Conservation (phyloP, 2,329 filamentous ascomycete species). For the Pseudocercospora pini-densiflorae region DNA sequence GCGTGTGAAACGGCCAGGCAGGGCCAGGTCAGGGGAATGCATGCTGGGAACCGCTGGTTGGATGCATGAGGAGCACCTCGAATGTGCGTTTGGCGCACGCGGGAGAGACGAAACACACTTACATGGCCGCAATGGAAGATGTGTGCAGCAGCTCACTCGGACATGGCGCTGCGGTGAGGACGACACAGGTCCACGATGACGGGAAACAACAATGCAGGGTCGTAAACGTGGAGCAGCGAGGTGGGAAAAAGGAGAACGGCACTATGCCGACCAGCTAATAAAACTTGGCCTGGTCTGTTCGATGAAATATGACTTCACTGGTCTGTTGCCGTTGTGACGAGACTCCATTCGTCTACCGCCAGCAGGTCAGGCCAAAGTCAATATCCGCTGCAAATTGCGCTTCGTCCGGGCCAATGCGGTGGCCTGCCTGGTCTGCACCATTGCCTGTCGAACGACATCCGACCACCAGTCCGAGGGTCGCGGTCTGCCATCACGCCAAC, state of each 20-base stretch:
- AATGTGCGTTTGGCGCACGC: background rate
- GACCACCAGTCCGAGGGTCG: too few relatives aligned
- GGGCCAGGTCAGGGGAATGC: constrained; percentile 4
- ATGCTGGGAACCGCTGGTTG: constrained; percentile 1
- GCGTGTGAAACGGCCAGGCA: constrained; percentile 3
- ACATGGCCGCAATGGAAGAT: background rate
- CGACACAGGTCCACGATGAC: constrained; percentile 1
- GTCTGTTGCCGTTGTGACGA: background rate
- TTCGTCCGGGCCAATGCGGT: background rate
- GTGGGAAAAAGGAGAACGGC: constrained; percentile 8
- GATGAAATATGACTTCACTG: background rate
- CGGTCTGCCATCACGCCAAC: too few relatives aligned
- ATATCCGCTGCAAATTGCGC: constrained; percentile 1
- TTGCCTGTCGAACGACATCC: background rate
- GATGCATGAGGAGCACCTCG: background rate
- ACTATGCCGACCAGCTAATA: background rate
- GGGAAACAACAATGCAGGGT: background rate
- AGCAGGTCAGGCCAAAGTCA: background rate
- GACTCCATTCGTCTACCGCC: too few relatives aligned
- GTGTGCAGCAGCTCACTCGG: constrained; percentile 11
- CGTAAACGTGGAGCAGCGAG: constrained; percentile 1
- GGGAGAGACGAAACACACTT: background rate
- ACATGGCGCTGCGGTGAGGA: constrained; percentile 2
- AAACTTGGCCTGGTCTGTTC: constrained; percentile 1
- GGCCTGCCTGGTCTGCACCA: background rate